phyloP scores from a whole-genome alignment of 805 yeast species.

The Kuraishia capsulata region DNA sequence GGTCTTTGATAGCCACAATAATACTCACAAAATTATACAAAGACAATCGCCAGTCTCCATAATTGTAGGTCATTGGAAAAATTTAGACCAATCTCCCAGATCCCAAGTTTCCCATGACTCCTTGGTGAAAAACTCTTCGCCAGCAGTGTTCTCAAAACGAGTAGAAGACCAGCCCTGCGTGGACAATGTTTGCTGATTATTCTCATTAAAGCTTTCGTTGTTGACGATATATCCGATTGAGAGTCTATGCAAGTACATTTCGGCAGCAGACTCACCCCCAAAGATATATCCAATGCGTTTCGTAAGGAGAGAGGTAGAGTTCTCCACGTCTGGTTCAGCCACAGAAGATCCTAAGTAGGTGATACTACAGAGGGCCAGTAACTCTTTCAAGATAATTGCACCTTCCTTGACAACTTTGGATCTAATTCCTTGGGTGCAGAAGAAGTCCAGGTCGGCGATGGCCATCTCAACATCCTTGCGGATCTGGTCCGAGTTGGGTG shows the following conservation, averaged over 20 bases:
- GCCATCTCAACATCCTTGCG: neutral
- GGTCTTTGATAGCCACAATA: neutral
- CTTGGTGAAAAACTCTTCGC: neutral
- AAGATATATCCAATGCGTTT: neutral
- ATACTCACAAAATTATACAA: no score
- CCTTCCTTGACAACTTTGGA: slow-evolving; percentile 1
- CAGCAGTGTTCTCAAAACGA: neutral
- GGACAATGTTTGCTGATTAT: neutral
- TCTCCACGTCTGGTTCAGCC: neutral
- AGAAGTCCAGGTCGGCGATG: neutral
- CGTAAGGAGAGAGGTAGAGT: neutral
- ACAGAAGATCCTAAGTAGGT: neutral
- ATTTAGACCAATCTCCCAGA: neutral
- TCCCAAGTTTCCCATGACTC: neutral
- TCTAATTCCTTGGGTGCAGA: neutral
- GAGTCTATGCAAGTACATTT: neutral
- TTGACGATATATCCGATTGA: neutral
- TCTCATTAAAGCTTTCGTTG: neutral
- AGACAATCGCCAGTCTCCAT: no score
- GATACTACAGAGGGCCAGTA: no score
- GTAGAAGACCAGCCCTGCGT: neutral
- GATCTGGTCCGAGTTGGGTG: neutral
- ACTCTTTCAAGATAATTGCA: neutral
- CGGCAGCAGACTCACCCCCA: neutral
- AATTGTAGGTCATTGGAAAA: neutral